Evolutionary conservation across 2,329 filamentous ascomycete species (phyloP).

Genomic region (Neocatenulostroma microsporum): DNA sequence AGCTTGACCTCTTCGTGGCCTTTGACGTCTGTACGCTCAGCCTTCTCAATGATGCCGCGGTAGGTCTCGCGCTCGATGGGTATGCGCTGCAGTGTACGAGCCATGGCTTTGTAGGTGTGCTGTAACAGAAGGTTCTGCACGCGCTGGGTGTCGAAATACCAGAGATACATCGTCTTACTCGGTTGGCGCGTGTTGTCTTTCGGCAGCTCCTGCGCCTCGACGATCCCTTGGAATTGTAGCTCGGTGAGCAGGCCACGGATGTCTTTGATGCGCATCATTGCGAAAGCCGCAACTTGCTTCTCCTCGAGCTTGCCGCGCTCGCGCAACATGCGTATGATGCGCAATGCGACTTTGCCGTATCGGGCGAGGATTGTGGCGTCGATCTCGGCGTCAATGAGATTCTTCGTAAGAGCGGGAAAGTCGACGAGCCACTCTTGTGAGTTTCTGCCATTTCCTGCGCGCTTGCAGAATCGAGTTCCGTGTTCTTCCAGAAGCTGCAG

Average conservation of each 20-base stretch:
- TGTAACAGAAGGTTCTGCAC: constrained; percentile 65
- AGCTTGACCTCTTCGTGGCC: constrained; percentile 77
- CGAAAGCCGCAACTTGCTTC: constrained; percentile 71
- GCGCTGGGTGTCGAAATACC: constrained; percentile 76
- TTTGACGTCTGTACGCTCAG: constrained; percentile 76
- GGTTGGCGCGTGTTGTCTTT: constrained; percentile 76
- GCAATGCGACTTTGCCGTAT: constrained; percentile 68
- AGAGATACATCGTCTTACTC: constrained; percentile 79
- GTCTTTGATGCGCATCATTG: constrained; percentile 76
- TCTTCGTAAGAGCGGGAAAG: constrained; percentile 63
- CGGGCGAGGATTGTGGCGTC: constrained; percentile 72
- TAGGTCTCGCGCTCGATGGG: constrained; percentile 66
- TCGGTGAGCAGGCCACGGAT: constrained; percentile 76
- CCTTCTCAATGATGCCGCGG: constrained; percentile 66
- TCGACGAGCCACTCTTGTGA: constrained; percentile 75
- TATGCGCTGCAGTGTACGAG: constrained; percentile 72
- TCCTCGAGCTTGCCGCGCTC: constrained; percentile 93
- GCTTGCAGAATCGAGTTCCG: constrained; percentile 59
- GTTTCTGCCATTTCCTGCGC: constrained; percentile 54
- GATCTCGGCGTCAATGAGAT: constrained; percentile 67
- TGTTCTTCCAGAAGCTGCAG: constrained; percentile 65
- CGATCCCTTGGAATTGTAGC: constrained; percentile 77
- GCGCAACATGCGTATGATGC: constrained; percentile 75
- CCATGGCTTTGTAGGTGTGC: constrained; percentile 82
- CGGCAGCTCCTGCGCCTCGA: constrained; percentile 90